Conservation (phyloP, 2,329 filamentous ascomycete species). For the Blastomyces parvus region DNA sequence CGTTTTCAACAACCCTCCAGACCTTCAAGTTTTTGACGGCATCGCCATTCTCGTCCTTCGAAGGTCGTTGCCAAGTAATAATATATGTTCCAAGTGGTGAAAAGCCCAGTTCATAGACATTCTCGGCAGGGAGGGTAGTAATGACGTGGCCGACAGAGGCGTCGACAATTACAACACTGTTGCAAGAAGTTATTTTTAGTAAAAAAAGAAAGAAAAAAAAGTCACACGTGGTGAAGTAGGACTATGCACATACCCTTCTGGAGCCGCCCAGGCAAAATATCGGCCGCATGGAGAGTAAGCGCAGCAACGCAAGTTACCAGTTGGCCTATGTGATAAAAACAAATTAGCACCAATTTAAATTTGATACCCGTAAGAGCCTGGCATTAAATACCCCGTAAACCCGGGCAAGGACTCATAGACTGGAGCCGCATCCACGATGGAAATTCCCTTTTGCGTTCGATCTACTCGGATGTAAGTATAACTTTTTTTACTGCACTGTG, state of each 20-base stretch:
- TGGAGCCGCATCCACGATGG: constrained; percentile 82
- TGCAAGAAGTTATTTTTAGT: constrained; percentile 10
- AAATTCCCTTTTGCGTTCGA: constrained; percentile 94
- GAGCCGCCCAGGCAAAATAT: constrained; percentile 91
- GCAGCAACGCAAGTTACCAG: constrained; percentile 91
- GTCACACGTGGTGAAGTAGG: constrained; percentile 1
- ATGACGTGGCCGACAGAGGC: constrained; percentile 65
- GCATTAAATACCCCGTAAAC: constrained; percentile 49
- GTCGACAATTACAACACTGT: constrained; percentile 72
- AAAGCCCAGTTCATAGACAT: constrained; percentile 91
- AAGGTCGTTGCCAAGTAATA: constrained; percentile 91
- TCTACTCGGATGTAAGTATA: constrained; percentile 37
- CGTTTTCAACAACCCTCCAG: constrained; percentile 73
- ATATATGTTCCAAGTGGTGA: constrained; percentile 86
- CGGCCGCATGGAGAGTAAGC: constrained; percentile 91
- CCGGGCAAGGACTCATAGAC: constrained; percentile 76
- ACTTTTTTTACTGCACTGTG: not conserved
- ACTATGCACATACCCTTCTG: constrained; percentile 50
- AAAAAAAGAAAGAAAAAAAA: not conserved
- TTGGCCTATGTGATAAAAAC: constrained; percentile 50
- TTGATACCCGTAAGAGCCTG: constrained; percentile 14
- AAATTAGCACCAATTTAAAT: constrained; percentile 8
- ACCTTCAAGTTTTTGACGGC: constrained; percentile 95
- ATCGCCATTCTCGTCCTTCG: constrained; percentile 87
- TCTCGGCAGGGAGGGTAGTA: constrained; percentile 64